phyloP scores from a whole-genome alignment of 257 asterid genomes.

The Anisodus tanguticus region DNA sequence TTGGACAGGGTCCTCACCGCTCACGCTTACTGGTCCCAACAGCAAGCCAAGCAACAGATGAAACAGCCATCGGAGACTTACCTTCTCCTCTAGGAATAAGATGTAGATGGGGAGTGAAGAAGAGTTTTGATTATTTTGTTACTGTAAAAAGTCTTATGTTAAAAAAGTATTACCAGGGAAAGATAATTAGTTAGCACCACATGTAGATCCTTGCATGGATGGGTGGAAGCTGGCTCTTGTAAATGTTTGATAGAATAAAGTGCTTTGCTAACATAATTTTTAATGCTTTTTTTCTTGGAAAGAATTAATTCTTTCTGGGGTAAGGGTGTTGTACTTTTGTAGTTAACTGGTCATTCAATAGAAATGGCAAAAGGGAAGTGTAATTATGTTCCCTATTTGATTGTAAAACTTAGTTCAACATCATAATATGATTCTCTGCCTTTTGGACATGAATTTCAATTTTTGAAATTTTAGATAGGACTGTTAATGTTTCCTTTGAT shows the following conservation, averaged over 20 bases:
- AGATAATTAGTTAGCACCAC: slow-evolving; percentile 42
- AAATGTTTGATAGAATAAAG: slow-evolving; percentile 57
- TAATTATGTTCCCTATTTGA: slow-evolving; percentile 9
- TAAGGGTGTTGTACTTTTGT: slow-evolving; percentile 22
- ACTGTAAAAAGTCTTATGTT: slow-evolving; percentile 34
- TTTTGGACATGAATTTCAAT: not conserved
- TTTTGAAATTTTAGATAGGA: not conserved
- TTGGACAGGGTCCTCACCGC: slow-evolving; percentile 87
- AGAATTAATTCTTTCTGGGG: not conserved
- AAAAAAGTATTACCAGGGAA: slow-evolving; percentile 40
- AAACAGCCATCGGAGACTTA: slow-evolving; percentile 67
- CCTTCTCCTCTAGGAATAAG: slow-evolving; percentile 59
- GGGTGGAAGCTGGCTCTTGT: slow-evolving; percentile 46
- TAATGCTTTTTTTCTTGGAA: slow-evolving; percentile 23
- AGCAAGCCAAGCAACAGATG: slow-evolving; percentile 80
- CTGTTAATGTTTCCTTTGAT: not conserved
- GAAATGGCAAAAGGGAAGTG: not conserved
- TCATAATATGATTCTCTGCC: not conserved
- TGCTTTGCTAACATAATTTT: slow-evolving; percentile 34
- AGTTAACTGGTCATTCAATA: not conserved
- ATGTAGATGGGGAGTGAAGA: slow-evolving; percentile 1
- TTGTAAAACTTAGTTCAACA: slow-evolving; percentile 9
- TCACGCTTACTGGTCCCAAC: slow-evolving; percentile 96
- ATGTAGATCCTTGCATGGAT: slow-evolving; percentile 35
- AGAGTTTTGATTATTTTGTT: slow-evolving; percentile 33